phyloP scores from a whole-genome alignment of 2,329 filamentous ascomycete species.

The Phoma herbarum region DNA sequence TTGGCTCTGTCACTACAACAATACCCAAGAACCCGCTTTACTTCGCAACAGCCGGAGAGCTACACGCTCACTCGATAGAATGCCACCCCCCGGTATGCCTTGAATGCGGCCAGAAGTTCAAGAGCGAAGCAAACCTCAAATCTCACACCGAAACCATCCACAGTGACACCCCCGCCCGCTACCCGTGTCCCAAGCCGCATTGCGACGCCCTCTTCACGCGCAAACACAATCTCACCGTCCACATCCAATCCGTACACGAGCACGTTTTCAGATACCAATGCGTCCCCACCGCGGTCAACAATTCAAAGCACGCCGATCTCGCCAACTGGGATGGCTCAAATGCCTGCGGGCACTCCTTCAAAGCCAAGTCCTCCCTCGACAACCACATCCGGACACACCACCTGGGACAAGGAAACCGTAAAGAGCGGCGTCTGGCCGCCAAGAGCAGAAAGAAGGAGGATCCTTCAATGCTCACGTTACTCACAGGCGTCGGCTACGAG shows the following conservation, averaged over 20 bases:
- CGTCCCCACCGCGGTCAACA: constrained; percentile 71
- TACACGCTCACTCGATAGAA: constrained; percentile 76
- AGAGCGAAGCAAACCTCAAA: constrained; percentile 62
- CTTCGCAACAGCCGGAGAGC: constrained; percentile 75
- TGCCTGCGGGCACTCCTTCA: constrained; percentile 79
- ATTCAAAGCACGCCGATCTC: constrained; percentile 62
- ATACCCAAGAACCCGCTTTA: constrained; percentile 33
- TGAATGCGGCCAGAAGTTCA: constrained; percentile 75
- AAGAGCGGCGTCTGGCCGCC: constrained; percentile 45
- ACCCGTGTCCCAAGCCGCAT: constrained; percentile 70
- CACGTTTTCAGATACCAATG: constrained; percentile 80
- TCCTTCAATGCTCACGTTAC: constrained; percentile 51
- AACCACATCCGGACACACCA: constrained; percentile 87
- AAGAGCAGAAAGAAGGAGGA: constrained; percentile 49
- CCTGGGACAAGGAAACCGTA: constrained; percentile 64
- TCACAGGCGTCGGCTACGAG: constrained; percentile 66
- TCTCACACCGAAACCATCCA: constrained; percentile 80
- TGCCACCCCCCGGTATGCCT: constrained; percentile 77
- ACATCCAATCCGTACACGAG: constrained; percentile 80
- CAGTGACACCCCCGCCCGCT: constrained; percentile 57
- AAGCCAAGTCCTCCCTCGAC: constrained; percentile 79
- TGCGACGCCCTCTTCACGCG: constrained; percentile 84
- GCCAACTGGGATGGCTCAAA: constrained; percentile 69
- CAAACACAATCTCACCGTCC: constrained; percentile 81
- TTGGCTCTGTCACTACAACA: constrained; percentile 25